phyloP scores from a whole-genome alignment of 805 yeast species.

The Tetrapisispora fleetii region DNA sequence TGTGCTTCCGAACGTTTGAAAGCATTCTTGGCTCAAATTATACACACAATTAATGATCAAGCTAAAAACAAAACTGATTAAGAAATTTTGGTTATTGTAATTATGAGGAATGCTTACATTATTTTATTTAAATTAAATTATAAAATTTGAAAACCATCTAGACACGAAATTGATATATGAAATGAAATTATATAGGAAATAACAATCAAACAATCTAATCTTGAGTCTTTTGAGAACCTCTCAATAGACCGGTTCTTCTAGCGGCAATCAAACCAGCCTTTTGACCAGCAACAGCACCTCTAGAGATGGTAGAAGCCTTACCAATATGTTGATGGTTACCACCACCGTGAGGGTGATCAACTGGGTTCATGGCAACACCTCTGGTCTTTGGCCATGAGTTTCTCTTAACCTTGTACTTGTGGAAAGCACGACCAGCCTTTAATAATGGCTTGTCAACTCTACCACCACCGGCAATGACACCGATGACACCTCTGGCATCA shows the following conservation, averaged over 20 bases:
- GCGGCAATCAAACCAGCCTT: slow-evolving; percentile 99
- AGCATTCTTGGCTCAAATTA: too few relatives aligned
- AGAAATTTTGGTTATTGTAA: too few relatives aligned
- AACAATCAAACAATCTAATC: slow-evolving; percentile 30
- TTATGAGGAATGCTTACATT: slow-evolving; percentile 5
- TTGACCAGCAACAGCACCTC: slow-evolving; percentile 99
- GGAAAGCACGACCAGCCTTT: slow-evolving; percentile 99
- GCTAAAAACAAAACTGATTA: too few relatives aligned
- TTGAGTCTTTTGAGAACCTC: slow-evolving; percentile 96
- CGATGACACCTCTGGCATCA: slow-evolving; percentile 98
- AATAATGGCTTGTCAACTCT: slow-evolving; percentile 99
- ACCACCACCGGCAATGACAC: slow-evolving; percentile 99
- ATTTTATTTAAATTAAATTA: slow-evolving; percentile 3
- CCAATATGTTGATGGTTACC: slow-evolving; percentile 99
- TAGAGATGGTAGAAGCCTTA: slow-evolving; percentile 98
- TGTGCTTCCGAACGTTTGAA: too few relatives aligned
- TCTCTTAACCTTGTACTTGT: slow-evolving; percentile 98
- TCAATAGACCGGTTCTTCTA: slow-evolving; percentile 99
- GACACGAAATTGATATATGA: slow-evolving; percentile 10
- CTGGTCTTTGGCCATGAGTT: slow-evolving; percentile 99
- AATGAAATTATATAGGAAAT: slow-evolving; percentile 3
- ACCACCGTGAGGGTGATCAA: slow-evolving; percentile 99
- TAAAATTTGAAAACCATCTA: slow-evolving; percentile 10
- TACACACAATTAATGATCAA: too few relatives aligned
- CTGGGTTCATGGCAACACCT: slow-evolving; percentile 99